Conservation (phyloP, 2,329 filamentous ascomycete species). For the Aspergillus terreus region DNA sequence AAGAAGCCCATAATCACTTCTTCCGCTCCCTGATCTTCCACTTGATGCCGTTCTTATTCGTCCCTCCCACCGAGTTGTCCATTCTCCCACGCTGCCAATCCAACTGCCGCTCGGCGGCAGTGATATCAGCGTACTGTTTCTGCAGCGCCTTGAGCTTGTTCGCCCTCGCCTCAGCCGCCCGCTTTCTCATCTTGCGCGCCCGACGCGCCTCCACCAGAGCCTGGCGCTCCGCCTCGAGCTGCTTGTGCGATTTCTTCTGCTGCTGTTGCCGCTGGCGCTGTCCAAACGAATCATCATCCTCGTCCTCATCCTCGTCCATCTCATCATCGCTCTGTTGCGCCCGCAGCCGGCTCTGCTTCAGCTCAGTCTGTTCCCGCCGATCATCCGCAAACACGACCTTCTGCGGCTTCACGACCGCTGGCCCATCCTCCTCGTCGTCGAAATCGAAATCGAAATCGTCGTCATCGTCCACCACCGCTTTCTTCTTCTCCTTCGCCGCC, state of each 20-base stretch:
- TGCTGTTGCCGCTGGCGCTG: slow-evolving; percentile 9
- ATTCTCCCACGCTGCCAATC: slow-evolving; percentile 60
- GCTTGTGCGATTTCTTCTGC: slow-evolving; percentile 41
- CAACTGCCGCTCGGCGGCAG: slow-evolving; percentile 53
- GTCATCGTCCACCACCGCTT: slow-evolving; percentile 17
- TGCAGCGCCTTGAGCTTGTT: slow-evolving; percentile 51
- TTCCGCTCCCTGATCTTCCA: slow-evolving; percentile 63
- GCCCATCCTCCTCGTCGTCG: slow-evolving; percentile 13
- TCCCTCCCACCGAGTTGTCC: slow-evolving; percentile 57
- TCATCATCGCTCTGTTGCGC: slow-evolving; percentile 20
- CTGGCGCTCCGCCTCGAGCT: slow-evolving; percentile 41
- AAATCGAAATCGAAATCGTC: slow-evolving; percentile 22
- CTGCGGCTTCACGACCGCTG: slow-evolving; percentile 19
- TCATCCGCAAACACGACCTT: slow-evolving; percentile 41
- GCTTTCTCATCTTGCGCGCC: slow-evolving; percentile 46
- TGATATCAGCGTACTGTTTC: slow-evolving; percentile 53
- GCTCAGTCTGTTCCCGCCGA: slow-evolving; percentile 28
- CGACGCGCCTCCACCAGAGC: slow-evolving; percentile 35
- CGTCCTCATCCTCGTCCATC: slow-evolving; percentile 23
- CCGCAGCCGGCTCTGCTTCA: slow-evolving; percentile 20
- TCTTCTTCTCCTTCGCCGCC: slow-evolving; percentile 20
- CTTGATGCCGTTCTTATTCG: slow-evolving; percentile 61
- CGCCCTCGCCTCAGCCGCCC: slow-evolving; percentile 46
- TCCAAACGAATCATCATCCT: slow-evolving; percentile 19
- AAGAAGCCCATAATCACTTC: slow-evolving; percentile 21